phyloP scores from a whole-genome alignment of 1,284 basidiomycete genomes.

The Marasmius oreades region DNA sequence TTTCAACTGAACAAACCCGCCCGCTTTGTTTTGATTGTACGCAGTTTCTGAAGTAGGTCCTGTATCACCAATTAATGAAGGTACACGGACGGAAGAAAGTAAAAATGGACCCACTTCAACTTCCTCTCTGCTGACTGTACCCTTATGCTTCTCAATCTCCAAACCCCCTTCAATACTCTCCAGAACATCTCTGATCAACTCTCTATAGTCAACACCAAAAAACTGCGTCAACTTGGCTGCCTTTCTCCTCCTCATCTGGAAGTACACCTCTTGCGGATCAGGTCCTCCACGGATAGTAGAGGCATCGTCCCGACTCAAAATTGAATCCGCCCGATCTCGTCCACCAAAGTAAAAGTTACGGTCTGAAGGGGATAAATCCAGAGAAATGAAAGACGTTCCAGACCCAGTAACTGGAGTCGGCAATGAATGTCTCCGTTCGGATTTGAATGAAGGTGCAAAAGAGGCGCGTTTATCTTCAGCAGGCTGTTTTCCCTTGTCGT shows the following conservation, averaged over 20 bases:
- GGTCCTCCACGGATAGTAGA: conserved; percentile 26
- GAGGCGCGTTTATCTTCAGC: conserved; percentile 5
- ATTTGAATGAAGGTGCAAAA: conserved; percentile 33
- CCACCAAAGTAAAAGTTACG: background rate
- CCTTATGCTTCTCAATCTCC: conserved; percentile 60
- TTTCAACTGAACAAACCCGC: conserved; percentile 21
- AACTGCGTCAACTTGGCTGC: conserved; percentile 80
- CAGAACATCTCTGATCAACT: conserved; percentile 69
- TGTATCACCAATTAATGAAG: conserved; percentile 26
- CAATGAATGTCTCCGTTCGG: conserved; percentile 66
- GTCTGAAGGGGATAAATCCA: conserved; percentile 34
- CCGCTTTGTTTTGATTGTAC: conserved; percentile 54
- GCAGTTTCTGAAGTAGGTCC: conserved; percentile 61
- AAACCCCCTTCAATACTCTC: conserved; percentile 76
- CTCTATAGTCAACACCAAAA: conserved; percentile 79
- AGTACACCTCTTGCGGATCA: conserved; percentile 43
- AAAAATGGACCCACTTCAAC: conserved; percentile 51
- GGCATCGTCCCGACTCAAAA: conserved; percentile 1
- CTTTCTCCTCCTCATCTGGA: conserved; percentile 65
- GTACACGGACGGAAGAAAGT: conserved; percentile 7
- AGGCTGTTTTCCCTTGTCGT: background rate
- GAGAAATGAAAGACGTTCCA: conserved; percentile 55
- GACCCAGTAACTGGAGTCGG: conserved; percentile 34
- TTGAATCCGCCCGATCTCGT: background rate
- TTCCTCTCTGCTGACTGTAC: conserved; percentile 62